Conservation (phyloP, 495 filamentous ascomycete genomes). For the Xylaria scruposa region DNA sequence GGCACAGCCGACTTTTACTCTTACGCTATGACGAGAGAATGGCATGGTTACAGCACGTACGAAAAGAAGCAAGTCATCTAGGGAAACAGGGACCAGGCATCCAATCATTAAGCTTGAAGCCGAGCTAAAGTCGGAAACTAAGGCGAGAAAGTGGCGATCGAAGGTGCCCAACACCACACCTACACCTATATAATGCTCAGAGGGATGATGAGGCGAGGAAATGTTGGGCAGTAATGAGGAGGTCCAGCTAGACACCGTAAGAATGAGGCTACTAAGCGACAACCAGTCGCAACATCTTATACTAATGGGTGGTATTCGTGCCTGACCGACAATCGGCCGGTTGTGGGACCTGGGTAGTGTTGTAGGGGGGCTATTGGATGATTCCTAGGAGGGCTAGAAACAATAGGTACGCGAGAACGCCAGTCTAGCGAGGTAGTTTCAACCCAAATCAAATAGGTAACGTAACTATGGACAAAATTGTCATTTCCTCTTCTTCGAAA, state of each 20-base stretch:
- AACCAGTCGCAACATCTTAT: conserved; percentile 4
- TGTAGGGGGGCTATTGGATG: not conserved
- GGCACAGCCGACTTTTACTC: conserved; percentile 2
- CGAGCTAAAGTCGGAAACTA: not conserved
- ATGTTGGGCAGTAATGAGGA: conserved; percentile 14
- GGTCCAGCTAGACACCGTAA: not conserved
- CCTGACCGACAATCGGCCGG: not conserved
- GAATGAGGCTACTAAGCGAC: conserved; percentile 2
- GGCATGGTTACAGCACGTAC: conserved; percentile 2
- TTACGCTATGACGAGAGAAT: not conserved
- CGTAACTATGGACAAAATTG: not conserved
- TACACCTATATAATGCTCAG: not conserved
- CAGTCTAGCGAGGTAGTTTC: not conserved
- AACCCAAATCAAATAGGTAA: not conserved
- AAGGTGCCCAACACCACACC: conserved; percentile 14
- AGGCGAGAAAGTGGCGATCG: not conserved
- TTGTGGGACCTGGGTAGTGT: conserved; percentile 4
- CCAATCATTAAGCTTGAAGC: not conserved
- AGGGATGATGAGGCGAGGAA: not conserved
- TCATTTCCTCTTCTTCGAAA: not conserved
- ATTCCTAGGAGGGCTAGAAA: conserved; percentile 2
- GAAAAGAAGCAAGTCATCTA: not conserved
- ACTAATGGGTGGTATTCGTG: not conserved
- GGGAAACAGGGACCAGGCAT: not conserved
- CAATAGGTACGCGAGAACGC: not conserved